Evolutionary conservation across 1,284 basidiomycete genomes (phyloP), one percentile per base, ranked within the genome.

Genomic region (Rhodotorula sp.): DNA sequence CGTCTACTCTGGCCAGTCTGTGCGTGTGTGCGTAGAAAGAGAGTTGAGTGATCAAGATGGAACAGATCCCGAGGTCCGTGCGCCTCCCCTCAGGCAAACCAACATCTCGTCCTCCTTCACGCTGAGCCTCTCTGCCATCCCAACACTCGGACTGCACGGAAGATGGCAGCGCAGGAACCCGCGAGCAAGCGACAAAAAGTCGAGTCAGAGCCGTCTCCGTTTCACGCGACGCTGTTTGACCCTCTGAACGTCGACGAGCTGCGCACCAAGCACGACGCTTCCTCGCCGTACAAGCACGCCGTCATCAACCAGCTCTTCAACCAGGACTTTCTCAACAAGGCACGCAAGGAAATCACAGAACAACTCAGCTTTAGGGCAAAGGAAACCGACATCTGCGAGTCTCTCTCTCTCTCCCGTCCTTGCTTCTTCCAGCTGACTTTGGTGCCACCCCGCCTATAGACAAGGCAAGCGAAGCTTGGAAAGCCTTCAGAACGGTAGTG

Each of bases 371-470:
- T 97, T 81, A 89, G 93, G 12, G 90, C 94, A 82, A 99, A 97
- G 83, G 93, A 98, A 84, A 99, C 95, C 10, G 95, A 99, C 79
- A 99, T 99, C 76, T 99, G 98, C 87, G 95, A 94, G 93, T 90
- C 18, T 29, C 7, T 15, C 42, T 37, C 14, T 33, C 18, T 26
- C 45, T 29, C 30, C n/a, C n/a, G 17, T 8, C 17, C 18, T 37
- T 10, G 33, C 37, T 1, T 42, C 37, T 12, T 33, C 22, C 29
- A 4, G 26, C 51, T 54, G n/a, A 51, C 49, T 26, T 17, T 6
- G 18, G 22, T 37, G 15, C 6, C 37, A 12, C n/a, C 30, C 15
- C 29, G 33, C 56, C n/a, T n/a, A n/a, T n/a, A 71, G 69, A 71
- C 60, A 71, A 71, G 69, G 69, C 67, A 37, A 30, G 48, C 15